Conservation (phyloP, 441 rosid genomes). For the Erodium texanum region DNA sequence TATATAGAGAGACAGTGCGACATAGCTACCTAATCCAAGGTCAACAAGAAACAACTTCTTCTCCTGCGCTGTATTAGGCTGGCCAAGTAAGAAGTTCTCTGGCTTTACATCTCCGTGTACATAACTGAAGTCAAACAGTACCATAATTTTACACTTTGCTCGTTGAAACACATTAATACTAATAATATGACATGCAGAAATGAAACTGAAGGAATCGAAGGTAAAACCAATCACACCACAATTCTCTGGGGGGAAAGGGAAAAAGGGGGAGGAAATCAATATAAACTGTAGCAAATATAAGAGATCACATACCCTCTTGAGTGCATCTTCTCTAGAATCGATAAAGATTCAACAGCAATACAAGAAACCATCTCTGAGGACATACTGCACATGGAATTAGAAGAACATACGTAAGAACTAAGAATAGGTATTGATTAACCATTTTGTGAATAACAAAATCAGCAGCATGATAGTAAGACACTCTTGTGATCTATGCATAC, state of each 20-base stretch:
- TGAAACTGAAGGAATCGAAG: not conserved
- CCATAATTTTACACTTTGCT: slow-evolving; percentile 13
- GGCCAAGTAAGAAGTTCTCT: slow-evolving; percentile 37
- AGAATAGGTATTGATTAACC: not conserved
- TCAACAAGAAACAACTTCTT: slow-evolving; percentile 94
- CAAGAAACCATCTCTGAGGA: slow-evolving; percentile 97
- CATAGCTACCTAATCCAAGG: slow-evolving; percentile 61
- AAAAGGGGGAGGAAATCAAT: not conserved
- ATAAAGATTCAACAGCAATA: slow-evolving; percentile 84
- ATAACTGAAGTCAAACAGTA: slow-evolving; percentile 43
- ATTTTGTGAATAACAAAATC: not conserved
- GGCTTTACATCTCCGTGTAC: slow-evolving; percentile 99
- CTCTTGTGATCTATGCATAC: not conserved
- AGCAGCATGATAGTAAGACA: not conserved
- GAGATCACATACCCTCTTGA: slow-evolving; percentile 59
- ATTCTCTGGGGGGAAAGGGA: slow-evolving; percentile 4
- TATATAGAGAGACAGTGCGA: not conserved
- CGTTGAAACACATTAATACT: not conserved
- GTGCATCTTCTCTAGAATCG: slow-evolving; percentile 96
- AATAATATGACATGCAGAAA: not conserved
- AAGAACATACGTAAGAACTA: slow-evolving; percentile 9
- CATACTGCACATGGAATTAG: slow-evolving; percentile 43
- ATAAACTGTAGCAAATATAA: not conserved
- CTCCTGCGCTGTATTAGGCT: slow-evolving; percentile 85
- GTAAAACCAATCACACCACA: slow-evolving; percentile 5